A percentile compares a stretch with the other conserved stretches of the same genome.
These are phyloP conservation scores for Pharnaceum exiguum DNA, from an alignment of 148 eudicot genomes.

Conservation along the genomic window DNA sequence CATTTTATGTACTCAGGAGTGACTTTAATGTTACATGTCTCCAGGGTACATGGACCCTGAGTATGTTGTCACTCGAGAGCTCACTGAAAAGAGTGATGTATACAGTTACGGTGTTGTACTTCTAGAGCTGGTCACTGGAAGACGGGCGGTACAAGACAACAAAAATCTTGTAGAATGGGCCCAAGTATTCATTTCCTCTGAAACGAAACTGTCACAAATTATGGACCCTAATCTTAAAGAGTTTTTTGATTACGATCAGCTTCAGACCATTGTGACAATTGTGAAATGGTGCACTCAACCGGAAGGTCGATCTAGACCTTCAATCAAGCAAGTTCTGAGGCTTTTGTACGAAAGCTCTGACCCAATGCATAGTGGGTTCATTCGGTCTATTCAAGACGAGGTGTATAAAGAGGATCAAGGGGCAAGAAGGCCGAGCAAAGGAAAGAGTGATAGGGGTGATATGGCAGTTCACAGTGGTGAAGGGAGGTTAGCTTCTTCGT, in stretches of 20 bases:
- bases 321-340: slow-evolving; percentile 93
- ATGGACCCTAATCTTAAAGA: slow-evolving; percentile 73
- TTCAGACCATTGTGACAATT: slow-evolving; percentile 56
- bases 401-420: slow-evolving; percentile 51
- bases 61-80: slow-evolving; percentile 73
- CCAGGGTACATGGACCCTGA: slow-evolving; percentile 98
- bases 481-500: slow-evolving; percentile 87
- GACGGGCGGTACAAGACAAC: slow-evolving; percentile 78
- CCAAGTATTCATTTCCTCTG: slow-evolving; percentile 43
- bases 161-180: slow-evolving; percentile 86
- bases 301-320: slow-evolving; percentile 79
- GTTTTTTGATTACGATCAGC: slow-evolving; percentile 73
- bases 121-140: slow-evolving; percentile 67
- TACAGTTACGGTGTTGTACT: slow-evolving; percentile 92
- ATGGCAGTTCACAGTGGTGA: slow-evolving; percentile 55
- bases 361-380: slow-evolving; percentile 74
- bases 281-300: slow-evolving; percentile 84
- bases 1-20: not conserved
- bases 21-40: not conserved
- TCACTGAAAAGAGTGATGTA: slow-evolving; percentile 91
- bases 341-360: slow-evolving; percentile 86
- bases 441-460: slow-evolving; percentile 47
- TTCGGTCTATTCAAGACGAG: slow-evolving; percentile 65
- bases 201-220: slow-evolving; percentile 55
- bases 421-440: slow-evolving; percentile 46